A percentile compares a stretch with the other conserved stretches of the same genome.
Conservation (phyloP, 1,284 basidiomycete genomes). For the Coniferiporia weirii region DNA sequence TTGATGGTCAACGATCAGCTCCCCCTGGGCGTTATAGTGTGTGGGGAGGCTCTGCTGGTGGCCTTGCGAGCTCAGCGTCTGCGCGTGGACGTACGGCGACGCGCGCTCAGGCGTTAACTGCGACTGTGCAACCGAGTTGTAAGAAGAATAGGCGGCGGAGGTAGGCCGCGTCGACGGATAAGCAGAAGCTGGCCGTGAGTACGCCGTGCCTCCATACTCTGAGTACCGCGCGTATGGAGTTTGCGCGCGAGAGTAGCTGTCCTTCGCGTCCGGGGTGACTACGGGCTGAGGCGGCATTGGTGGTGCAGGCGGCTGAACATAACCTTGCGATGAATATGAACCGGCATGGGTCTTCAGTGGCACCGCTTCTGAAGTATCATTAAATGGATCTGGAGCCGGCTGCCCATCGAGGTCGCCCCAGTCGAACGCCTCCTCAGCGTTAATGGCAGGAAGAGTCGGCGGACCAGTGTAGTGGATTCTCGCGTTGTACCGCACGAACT, state of each 20-base stretch:
- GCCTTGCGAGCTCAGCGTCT: conserved; percentile 18
- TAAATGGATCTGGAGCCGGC: conserved; percentile 26
- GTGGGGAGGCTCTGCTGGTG: conserved; percentile 3
- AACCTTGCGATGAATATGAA: conserved; percentile 7
- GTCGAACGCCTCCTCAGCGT: conserved; percentile 29
- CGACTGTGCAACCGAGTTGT: not conserved
- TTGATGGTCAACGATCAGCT: conserved; percentile 28
- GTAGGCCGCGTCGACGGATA: conserved; percentile 14
- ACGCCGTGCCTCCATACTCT: conserved; percentile 5
- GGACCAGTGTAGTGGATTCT: conserved; percentile 1
- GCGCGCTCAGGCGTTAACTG: conserved; percentile 1
- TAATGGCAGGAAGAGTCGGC: conserved; percentile 27
- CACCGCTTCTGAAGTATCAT: conserved; percentile 22
- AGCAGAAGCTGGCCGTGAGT: conserved; percentile 18
- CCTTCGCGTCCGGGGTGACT: not conserved
- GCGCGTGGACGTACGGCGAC: conserved; percentile 20
- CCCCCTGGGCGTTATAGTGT: conserved; percentile 10
- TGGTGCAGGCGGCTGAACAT: conserved; percentile 17
- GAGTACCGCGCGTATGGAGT: conserved; percentile 3
- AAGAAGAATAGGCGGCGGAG: conserved; percentile 5
- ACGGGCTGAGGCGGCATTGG: conserved; percentile 9
- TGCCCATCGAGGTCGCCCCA: conserved; percentile 23
- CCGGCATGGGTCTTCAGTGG: conserved; percentile 14
- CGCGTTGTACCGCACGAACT: not conserved
- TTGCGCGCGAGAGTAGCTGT: not conserved